Evolutionary conservation across 2,329 filamentous ascomycete species (phyloP), one percentile per base, ranked within the genome.

Genomic region (Penicillium sp.): DNA sequence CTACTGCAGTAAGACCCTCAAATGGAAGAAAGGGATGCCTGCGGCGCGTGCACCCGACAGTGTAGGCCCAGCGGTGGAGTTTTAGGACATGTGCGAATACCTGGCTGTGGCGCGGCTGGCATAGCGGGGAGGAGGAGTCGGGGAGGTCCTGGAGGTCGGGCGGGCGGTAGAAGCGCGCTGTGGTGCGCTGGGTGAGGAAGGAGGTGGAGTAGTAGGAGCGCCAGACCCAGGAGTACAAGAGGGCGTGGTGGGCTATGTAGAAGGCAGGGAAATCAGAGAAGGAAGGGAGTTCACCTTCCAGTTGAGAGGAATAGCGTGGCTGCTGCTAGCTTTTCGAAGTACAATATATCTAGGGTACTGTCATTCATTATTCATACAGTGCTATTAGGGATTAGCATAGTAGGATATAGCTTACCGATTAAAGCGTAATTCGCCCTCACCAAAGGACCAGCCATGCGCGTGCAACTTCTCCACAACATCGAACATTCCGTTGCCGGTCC

Each of bases 311-410:
- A 19, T 47, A 58, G 58, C 58, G 58, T 60, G 33, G 56, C 64
- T 48, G 58, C 63, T 53, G 56, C 56, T 13, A 66, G 50, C 48
- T 66, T 59, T 35, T 53, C 54, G 21, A 65, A 56, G 57, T 65
- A 64, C 57, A 66, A 66, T 48, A 65, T 22, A 57, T 66, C 64
- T 24, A 66, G 58, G 47, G 63, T 60, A 48, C 64, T 64, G 41
- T 61, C 27, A 33, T 53, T 55, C 57, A 19, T 59, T 21, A 54
- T 43, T 39, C 46, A 46, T 50, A 51, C 27, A 46, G 53, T 56
- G 37, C 39, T 52, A 56, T 51, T 56, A 19, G 27, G 13, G 41
- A 47, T 48, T 22, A 47, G n/a, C 35, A 49, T 50, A 43, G 53
- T 22, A 44, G 29, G 26, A 33, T 1, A 33, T 47, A 58, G 45